Conservation (phyloP, 164 flowering plant species). For the Magnolia kwangsiensis region DNA sequence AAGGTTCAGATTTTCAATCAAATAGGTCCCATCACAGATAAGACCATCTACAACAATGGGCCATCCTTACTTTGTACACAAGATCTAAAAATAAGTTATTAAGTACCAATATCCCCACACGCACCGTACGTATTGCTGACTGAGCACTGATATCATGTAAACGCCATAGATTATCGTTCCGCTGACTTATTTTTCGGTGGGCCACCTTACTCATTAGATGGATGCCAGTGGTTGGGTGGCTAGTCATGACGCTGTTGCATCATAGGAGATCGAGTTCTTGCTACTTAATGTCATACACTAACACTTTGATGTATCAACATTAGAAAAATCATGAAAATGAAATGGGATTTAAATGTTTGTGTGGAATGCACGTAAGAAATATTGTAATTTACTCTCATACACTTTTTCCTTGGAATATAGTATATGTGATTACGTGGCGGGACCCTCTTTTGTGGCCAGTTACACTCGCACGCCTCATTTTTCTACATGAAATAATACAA, state of each 20-base stretch:
- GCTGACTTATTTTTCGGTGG: too few relatives aligned
- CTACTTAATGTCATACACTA: too few relatives aligned
- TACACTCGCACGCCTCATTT: not conserved
- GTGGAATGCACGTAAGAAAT: not conserved
- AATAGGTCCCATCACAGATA: too few relatives aligned
- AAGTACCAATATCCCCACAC: too few relatives aligned
- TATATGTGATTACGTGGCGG: not conserved
- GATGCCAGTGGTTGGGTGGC: conserved; percentile 3
- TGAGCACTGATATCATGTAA: too few relatives aligned
- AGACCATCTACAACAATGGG: too few relatives aligned
- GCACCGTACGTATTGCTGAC: too few relatives aligned
- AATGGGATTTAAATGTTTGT: not conserved
- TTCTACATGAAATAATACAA: not conserved
- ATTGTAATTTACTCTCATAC: not conserved
- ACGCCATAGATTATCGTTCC: too few relatives aligned
- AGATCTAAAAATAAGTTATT: too few relatives aligned
- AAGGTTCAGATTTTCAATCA: too few relatives aligned
- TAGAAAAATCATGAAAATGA: not conserved
- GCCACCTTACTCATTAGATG: not conserved
- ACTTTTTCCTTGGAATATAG: not conserved
- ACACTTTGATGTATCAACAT: not conserved
- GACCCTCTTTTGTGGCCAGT: not conserved
- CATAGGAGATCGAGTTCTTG: not conserved
- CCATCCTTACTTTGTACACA: too few relatives aligned
- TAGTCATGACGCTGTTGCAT: not conserved